Percentiles rank a stretch among this genome's conserved stretches.
phyloP scores from a whole-genome alignment of 2,329 filamentous ascomycete genomes.

The Botrytis fabae region DNA sequence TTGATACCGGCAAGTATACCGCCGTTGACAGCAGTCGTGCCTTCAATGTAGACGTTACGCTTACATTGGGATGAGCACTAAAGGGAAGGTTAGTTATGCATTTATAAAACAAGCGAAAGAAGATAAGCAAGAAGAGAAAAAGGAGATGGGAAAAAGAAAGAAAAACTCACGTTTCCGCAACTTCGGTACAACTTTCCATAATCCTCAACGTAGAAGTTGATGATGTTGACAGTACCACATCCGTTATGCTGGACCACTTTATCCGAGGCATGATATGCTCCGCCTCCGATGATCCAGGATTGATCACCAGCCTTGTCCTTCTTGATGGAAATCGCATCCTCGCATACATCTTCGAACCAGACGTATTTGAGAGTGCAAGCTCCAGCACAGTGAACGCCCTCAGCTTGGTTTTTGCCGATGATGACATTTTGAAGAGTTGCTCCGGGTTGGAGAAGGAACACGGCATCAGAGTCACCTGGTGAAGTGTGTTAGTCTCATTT shows the following conservation, averaged over 20 bases:
- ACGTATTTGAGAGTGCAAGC: background rate
- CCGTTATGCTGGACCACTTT: constrained; percentile 8
- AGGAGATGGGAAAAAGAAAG: background rate
- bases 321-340: background rate
- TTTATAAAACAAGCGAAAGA: too few species aligned
- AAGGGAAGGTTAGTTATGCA: background rate
- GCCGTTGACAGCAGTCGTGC: background rate
- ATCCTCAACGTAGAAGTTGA: constrained; percentile 5
- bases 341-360: constrained; percentile 6
- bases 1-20: background rate
- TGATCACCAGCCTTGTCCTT: background rate
- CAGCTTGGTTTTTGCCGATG: background rate
- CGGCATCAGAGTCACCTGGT: background rate
- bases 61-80: constrained; percentile 8
- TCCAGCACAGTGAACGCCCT: background rate
- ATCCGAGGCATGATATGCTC: background rate
- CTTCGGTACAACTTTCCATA: background rate
- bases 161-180: background rate
- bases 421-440: constrained; percentile 4
- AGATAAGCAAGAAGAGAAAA: too few species aligned
- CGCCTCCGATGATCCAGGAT: background rate
- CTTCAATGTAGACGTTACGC: background rate
- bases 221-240: background rate
- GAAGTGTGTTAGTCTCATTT: background rate
- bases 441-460: background rate